Evolutionary conservation across 169 alveolate species (phyloP).

Genomic region (Neospora caninum): DNA sequence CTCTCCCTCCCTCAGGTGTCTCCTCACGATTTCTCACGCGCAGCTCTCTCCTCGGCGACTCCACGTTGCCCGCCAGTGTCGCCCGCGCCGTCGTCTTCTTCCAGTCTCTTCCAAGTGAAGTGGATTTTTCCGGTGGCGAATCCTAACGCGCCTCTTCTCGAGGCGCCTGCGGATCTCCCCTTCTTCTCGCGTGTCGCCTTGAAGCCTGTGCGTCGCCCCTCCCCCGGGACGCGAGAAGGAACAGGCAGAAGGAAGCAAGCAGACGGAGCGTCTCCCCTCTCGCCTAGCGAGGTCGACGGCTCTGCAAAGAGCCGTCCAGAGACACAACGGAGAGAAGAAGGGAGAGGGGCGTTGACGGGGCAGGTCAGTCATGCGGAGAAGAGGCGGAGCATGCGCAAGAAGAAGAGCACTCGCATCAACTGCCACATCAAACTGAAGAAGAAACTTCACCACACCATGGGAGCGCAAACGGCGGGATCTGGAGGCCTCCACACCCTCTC

Average conservation of each 20-base stretch:
- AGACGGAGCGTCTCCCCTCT: neutral
- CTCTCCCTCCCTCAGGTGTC: too few species aligned
- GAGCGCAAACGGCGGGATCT: neutral
- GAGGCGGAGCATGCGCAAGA: neutral
- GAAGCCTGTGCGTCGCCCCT: neutral
- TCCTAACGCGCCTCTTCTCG: neutral
- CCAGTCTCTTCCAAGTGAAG: neutral
- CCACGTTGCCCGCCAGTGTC: neutral
- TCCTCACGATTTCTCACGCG: neutral
- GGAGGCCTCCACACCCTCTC: neutral
- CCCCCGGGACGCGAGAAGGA: neutral
- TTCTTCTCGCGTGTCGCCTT: neutral
- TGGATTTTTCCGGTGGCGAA: conserved; percentile 32
- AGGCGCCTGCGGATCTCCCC: conserved; percentile 28
- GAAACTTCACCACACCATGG: conserved; percentile 16
- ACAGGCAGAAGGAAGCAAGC: neutral
- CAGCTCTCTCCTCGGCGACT: neutral
- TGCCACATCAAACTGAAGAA: neutral
- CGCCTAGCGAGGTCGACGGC: neutral
- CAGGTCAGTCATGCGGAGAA: conserved; percentile 15
- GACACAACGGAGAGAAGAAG: neutral
- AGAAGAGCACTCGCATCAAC: conserved; percentile 15
- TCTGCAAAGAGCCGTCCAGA: neutral
- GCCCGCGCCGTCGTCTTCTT: neutral
- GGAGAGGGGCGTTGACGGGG: neutral